Evolutionary conservation across 2,329 filamentous ascomycete genomes (phyloP).

Genomic region (Pezicula carpinea): DNA sequence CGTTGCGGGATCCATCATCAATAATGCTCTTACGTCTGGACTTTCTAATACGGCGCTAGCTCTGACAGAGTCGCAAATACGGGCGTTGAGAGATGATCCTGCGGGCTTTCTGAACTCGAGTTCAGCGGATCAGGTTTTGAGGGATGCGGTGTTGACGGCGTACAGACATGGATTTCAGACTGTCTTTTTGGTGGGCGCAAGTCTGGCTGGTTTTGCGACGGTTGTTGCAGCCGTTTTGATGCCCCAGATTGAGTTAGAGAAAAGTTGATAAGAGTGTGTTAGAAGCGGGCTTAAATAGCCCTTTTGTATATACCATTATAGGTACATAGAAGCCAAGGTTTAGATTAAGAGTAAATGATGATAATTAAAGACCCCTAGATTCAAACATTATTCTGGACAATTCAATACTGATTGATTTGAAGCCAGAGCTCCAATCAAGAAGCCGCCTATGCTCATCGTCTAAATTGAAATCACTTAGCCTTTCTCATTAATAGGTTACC

Average conservation of each 20-base stretch:
- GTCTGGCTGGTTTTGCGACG: constrained; percentile 31
- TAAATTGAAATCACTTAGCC: too few relatives aligned
- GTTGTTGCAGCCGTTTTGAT: constrained; percentile 29
- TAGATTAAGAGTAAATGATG: too few relatives aligned
- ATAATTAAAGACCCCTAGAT: too few relatives aligned
- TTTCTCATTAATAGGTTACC: too few relatives aligned
- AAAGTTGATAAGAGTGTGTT: neutral
- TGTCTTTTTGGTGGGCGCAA: constrained; percentile 34
- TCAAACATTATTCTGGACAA: too few relatives aligned
- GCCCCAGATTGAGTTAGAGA: constrained; percentile 26
- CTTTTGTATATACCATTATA: too few relatives aligned
- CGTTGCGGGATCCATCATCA: constrained; percentile 36
- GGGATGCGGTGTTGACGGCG: constrained; percentile 27
- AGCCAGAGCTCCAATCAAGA: too few relatives aligned
- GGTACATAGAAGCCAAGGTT: too few relatives aligned
- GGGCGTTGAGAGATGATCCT: constrained; percentile 3
- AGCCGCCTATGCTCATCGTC: too few relatives aligned
- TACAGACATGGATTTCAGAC: constrained; percentile 35
- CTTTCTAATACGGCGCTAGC: constrained; percentile 23
- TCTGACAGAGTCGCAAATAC: constrained; percentile 19
- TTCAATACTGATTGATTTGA: too few relatives aligned
- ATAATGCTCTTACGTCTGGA: constrained; percentile 6
- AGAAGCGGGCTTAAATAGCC: too few relatives aligned
- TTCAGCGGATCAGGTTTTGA: constrained; percentile 12
- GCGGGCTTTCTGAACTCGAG: neutral